Base-by-base conservation (phyloP, 306 rosid species). In the Vigna radiata region DNA sequence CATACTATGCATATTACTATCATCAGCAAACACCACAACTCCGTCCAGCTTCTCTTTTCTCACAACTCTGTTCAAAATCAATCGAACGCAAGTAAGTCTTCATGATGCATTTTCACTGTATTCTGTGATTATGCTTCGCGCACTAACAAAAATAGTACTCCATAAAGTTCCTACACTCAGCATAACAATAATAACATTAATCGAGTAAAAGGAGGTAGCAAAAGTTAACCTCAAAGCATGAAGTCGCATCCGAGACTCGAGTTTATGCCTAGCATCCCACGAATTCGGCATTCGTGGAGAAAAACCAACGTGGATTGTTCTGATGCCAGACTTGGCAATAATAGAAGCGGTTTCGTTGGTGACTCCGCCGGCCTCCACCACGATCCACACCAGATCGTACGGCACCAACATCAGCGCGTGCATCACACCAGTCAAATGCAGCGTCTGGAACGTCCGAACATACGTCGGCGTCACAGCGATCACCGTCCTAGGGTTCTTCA, bases 1-100 rank as follows among this genome's bases (percentile, higher is more conserved):
- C 96, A 90, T 87, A 72, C 94, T 93, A 68, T 96, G 98, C 99
- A 93, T 89, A 82, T 96, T 96, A 87, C 99, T 96, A 83, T 96
- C 99, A 83, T 96, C 99, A 1, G 95, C 93, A 89, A 96, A 96
- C 89, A 91, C 79, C 85, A 93, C 97, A 67, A 85, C 83, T 80
- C 98, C 99, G 72, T 96, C 98, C 83, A 96, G 79, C 90, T 80
- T 93, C 90, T 81, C 81, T 67, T 93, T 87, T 59, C 94, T 91
- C 79, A 91, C 90, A 85, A 89, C 77, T 82, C 98, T 96, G 96
- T 80, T 81, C 80, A 81, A 77, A 79, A 68, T 54, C 9, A 61
- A 75, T 85, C 86, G 77, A 79, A 77, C 1, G 64, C 60, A 9
- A 50, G 48, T 15, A 60, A 60, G 12, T 59, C 9, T 3, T 52